Base-by-base conservation (phyloP, 768 basidiomycete genomes). In the Podaxis sp. region DNA sequence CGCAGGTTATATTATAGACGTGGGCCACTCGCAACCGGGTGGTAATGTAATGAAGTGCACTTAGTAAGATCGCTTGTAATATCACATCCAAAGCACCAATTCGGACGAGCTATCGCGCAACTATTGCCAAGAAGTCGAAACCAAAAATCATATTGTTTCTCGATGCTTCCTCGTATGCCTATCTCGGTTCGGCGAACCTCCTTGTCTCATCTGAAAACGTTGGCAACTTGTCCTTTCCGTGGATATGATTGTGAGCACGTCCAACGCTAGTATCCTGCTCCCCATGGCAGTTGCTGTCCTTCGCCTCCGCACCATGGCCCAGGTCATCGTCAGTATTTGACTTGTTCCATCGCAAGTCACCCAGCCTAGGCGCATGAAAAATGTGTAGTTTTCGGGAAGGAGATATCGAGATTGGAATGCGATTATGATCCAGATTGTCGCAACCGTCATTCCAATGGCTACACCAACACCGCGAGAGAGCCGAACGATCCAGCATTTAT, bases 401-500 rank as follows among this genome's bases (percentile, higher is more conserved):
- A 79, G 69, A 51, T 76, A 71, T 38, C 75, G 77, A 66, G 76
- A 78, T 65, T 87, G 85, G 66, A 84, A 80, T 5, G 85, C 80
- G 40, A 87, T 72, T 36, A 85, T 77, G 20, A 83, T 67, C 84
- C 86, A 88, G n/a, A 80, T 64, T 8, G 84, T 83, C 12, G 79
- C 60, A 7, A 78, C 11, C 0, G 86, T 88, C 46, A 88, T 70
- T 0, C 77, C 68, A 10, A 86, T 41, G 1, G 84, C 80, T 1
- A 71, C 73, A 40, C 62, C 79, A 24, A 79, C 60, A 62, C 84
- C 87, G 63, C 78, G 77, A 2, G 64, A 11, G 12, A 85, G 65
- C 77, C 81, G 0, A 63, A 10, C 0, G 80, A 76, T 20, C 68
- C 54, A 0, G 58, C 71, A 11, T 68, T 71, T 56, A 87, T 74